Evolutionary conservation across 208 protist species (phyloP), one percentile per base, ranked within the genome.

Genomic region (Trypanosoma congolense): DNA sequence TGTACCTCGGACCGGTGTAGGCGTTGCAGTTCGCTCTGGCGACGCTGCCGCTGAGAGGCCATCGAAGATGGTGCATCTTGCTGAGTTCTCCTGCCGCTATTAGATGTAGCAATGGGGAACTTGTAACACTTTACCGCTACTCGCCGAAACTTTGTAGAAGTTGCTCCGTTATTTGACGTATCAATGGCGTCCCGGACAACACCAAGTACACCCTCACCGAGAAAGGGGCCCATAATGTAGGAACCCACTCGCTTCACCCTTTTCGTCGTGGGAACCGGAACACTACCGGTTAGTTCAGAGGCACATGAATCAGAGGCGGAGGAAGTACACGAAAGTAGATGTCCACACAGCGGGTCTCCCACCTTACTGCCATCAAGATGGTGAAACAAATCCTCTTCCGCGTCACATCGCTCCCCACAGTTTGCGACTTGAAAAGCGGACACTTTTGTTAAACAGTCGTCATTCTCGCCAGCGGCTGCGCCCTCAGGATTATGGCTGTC

Each of bases 141-240:
- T 19, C 61, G 61, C 35, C 55, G 45, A 56, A 68, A 68, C 16
- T 30, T 19, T 16, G 36, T 47, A 5, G 61, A 54, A 61, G 56
- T 48, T 0, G 50, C 38, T 31, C 38, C 65, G 48, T 80, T 81
- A 9, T 56, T 70, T 26, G 65, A 80, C 18, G 78, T 68, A 59
- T 87, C 68, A 49, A 93, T 77, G 24, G 78, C 77, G 51, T 93
- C 87, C 3, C 87, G 82, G 35, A 93, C 83, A 1, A 76, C 75
- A 22, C 83, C 80, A 61, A 80, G 85, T 24, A 65, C 56, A 30
- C 87, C 87, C 49, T 93, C 87, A 1, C 87, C 87, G 9, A 90
- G 64, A 18, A 93, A 57, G 2, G 80, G 70, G 14, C 87, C 87
- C 9, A 93, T 65, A 38, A 93, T 77, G 65, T 93, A 93, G 57